Percentiles rank a stretch among this genome's conserved stretches.
These are phyloP conservation scores for Phytophthora cryptogea DNA, from an alignment of 352 stramenopile genomes.

Conservation along the genomic window DNA sequence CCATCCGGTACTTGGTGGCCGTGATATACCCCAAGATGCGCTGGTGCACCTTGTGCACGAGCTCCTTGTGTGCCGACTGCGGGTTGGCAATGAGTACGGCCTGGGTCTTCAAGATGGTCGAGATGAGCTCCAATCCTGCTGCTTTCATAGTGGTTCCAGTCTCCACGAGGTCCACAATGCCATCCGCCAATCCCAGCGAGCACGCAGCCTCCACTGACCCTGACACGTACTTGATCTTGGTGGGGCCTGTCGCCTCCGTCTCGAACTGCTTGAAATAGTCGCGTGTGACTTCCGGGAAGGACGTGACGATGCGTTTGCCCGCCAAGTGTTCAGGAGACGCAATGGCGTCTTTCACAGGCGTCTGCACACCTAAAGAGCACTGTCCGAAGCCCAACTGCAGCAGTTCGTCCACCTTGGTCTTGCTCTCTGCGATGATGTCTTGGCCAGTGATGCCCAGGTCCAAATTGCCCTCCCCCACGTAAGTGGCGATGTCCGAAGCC, in stretches of 20 bases:
- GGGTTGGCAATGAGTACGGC: slow-evolving; percentile 93
- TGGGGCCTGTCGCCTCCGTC: slow-evolving; percentile 47
- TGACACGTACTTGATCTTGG: slow-evolving; percentile 96
- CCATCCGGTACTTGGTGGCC: slow-evolving; percentile 97
- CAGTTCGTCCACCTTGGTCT: slow-evolving; percentile 91
- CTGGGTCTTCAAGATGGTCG: slow-evolving; percentile 92
- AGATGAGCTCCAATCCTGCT: slow-evolving; percentile 95
- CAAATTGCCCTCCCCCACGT: slow-evolving; percentile 97
- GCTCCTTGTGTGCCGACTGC: slow-evolving; percentile 66
- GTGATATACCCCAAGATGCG: slow-evolving; percentile 97
- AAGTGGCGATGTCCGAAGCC: slow-evolving; percentile 97
- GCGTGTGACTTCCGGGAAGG: slow-evolving; percentile 93
- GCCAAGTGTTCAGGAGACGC: slow-evolving; percentile 83
- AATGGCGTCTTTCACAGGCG: slow-evolving; percentile 89
- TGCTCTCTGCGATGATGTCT: slow-evolving; percentile 93
- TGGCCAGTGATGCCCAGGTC: slow-evolving; percentile 98
- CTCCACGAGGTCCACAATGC: slow-evolving; percentile 98
- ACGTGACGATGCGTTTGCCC: slow-evolving; percentile 98
- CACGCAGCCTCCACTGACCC: slow-evolving; percentile 98
- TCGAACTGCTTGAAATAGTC: slow-evolving; percentile 96
- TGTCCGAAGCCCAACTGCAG: slow-evolving; percentile 96
- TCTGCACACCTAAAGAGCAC: slow-evolving; percentile 95
- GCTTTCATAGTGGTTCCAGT: slow-evolving; percentile 99
- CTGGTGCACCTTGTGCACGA: slow-evolving; percentile 88
- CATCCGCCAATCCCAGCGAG: slow-evolving; percentile 96